These are phyloP conservation scores for Trypanosoma conorhini DNA, from an alignment of 208 protist species.

Conservation along the genomic window DNA sequence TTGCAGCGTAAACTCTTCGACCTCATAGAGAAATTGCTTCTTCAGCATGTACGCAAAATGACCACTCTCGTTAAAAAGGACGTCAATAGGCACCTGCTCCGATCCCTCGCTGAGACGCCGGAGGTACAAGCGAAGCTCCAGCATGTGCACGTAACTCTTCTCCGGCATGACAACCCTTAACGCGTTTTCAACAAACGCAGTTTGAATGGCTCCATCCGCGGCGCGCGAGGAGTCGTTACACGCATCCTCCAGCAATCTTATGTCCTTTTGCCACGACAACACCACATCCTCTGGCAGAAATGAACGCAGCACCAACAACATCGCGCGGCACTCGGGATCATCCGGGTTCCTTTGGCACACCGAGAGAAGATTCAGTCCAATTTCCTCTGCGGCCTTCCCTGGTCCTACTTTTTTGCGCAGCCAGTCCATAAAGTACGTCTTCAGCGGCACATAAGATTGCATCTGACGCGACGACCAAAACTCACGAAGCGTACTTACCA, in stretches of 20 bases:
- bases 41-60: conserved; percentile 71
- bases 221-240: neutral
- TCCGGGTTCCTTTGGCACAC: conserved; percentile 59
- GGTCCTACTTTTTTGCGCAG: conserved; percentile 49
- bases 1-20: conserved; percentile 75
- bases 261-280: conserved; percentile 37
- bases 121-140: conserved; percentile 70
- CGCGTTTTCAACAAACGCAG: conserved; percentile 13
- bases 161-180: conserved; percentile 65
- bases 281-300: conserved; percentile 74
- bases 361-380: conserved; percentile 72
- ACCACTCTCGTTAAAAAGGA: conserved; percentile 45
- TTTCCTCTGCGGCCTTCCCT: conserved; percentile 36
- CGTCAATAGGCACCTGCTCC: conserved; percentile 30
- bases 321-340: conserved; percentile 67
- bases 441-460: conserved; percentile 32
- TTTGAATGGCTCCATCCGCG: neutral
- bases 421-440: conserved; percentile 68
- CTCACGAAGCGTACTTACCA: conserved; percentile 44
- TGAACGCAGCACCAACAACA: conserved; percentile 55
- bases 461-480: conserved; percentile 59
- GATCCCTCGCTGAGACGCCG: conserved; percentile 27
- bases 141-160: conserved; percentile 67
- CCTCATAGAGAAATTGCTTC: conserved; percentile 64
- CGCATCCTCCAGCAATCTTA: conserved; percentile 36